Conservation (phyloP, 768 basidiomycete species). For the Sarcodon aspratus region DNA sequence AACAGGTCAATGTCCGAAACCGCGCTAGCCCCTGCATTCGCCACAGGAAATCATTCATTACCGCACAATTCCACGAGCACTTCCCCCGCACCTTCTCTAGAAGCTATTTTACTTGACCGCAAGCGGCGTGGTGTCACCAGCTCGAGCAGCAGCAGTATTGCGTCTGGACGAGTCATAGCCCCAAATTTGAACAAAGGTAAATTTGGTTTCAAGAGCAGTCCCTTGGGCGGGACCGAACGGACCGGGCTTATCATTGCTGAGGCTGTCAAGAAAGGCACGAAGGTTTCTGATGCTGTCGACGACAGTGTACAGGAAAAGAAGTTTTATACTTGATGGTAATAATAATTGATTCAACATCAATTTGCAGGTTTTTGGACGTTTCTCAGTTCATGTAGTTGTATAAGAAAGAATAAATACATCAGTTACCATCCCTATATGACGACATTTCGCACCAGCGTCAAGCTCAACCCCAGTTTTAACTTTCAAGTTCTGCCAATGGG, state of each 20-base stretch:
- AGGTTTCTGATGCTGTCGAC: conserved; percentile 3
- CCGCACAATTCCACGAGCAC: conserved; percentile 21
- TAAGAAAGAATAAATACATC: no score
- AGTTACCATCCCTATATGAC: no score
- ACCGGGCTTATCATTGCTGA: conserved; percentile 38
- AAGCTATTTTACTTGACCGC: conserved; percentile 57
- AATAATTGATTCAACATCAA: neutral
- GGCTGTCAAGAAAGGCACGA: conserved; percentile 20
- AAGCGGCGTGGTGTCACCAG: conserved; percentile 31
- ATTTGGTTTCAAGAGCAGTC: conserved; percentile 63
- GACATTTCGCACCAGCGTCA: no score
- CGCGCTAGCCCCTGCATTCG: conserved; percentile 2
- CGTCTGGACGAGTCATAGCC: conserved; percentile 8
- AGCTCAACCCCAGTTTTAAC: no score
- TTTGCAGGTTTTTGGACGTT: no score
- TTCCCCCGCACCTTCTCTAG: conserved; percentile 48
- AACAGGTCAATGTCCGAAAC: conserved; percentile 1
- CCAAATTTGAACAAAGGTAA: conserved; percentile 28
- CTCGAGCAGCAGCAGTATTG: conserved; percentile 8
- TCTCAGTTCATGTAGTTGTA: no score
- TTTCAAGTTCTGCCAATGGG: no score
- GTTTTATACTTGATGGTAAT: neutral
- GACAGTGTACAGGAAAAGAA: conserved; percentile 10
- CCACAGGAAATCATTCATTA: conserved; percentile 5
- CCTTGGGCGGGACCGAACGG: conserved; percentile 34